phyloP scores from a whole-genome alignment of 2,329 filamentous ascomycete genomes.

The Sporothrix sp. region DNA sequence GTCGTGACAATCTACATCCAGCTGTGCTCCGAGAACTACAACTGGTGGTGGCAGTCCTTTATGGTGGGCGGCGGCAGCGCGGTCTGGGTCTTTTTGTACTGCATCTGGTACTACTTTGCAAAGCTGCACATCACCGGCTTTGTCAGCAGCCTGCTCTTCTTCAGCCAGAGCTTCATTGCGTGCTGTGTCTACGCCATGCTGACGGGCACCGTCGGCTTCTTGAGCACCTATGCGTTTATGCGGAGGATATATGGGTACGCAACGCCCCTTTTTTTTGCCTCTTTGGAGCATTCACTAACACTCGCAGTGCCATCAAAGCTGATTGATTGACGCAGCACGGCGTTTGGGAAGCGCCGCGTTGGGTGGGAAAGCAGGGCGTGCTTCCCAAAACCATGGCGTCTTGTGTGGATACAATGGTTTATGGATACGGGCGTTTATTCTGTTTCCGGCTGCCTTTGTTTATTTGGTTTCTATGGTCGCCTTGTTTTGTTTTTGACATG shows the following conservation, averaged over 20 bases:
- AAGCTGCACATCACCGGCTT: conserved; percentile 75
- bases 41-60: conserved; percentile 92
- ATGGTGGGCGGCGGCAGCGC: conserved; percentile 65
- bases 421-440: conserved; percentile 4
- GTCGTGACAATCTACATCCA: conserved; percentile 75
- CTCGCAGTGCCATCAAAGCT: conserved; percentile 40
- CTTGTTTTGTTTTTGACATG: neutral
- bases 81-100: conserved; percentile 75
- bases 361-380: neutral
- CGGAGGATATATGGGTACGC: conserved; percentile 70
- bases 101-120: conserved; percentile 72
- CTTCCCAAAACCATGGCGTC: conserved; percentile 11
- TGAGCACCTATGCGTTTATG: conserved; percentile 77
- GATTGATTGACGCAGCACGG: conserved; percentile 27
- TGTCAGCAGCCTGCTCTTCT: conserved; percentile 71
- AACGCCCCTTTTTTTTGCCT: neutral
- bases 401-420: conserved; percentile 11
- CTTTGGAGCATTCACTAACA: neutral
- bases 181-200: conserved; percentile 73
- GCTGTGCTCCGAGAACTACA: conserved; percentile 75
- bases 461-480: neutral
- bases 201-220: conserved; percentile 74
- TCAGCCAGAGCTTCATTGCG: conserved; percentile 73
- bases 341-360: neutral
- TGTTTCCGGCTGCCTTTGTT: too few species aligned